Evolutionary conservation across 2,329 filamentous ascomycete species (phyloP).

Genomic region (Cercospora sesami): DNA sequence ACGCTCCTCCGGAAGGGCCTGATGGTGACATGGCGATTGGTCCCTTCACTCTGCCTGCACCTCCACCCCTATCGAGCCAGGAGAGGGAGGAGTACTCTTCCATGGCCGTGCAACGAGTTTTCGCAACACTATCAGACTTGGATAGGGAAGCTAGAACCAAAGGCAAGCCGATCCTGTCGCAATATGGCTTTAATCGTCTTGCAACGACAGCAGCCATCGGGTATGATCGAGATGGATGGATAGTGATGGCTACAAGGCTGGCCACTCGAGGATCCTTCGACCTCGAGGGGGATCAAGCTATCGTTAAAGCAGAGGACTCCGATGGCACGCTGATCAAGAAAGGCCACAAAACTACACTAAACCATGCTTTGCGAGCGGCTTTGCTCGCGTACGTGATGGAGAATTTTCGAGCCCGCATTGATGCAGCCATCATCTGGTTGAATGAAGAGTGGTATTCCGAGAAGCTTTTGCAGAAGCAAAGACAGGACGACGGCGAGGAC

Average conservation of each 20-base stretch:
- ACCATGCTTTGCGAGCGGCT: conserved; percentile 72
- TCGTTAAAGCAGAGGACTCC: conserved; percentile 39
- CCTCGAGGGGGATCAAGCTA: conserved; percentile 55
- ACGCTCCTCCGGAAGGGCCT: conserved; percentile 53
- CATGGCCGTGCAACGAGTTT: conserved; percentile 72
- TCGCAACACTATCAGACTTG: conserved; percentile 71
- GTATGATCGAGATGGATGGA: conserved; percentile 85
- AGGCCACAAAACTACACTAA: conserved; percentile 50
- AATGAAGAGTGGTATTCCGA: conserved; percentile 99
- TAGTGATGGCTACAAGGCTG: conserved; percentile 80
- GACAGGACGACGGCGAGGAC: conserved; percentile 18
- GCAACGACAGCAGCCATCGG: conserved; percentile 65
- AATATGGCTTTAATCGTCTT: conserved; percentile 75
- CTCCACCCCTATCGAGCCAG: conserved; percentile 69
- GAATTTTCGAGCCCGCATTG: conserved; percentile 86
- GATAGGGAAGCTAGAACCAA: conserved; percentile 68
- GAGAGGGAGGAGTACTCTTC: conserved; percentile 73
- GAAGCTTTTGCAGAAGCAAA: conserved; percentile 54
- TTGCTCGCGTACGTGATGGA: conserved; percentile 85
- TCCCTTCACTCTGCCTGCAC: conserved; percentile 76
- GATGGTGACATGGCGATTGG: conserved; percentile 59
- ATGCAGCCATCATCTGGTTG: conserved; percentile 88
- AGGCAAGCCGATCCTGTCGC: conserved; percentile 36
- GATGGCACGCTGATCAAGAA: conserved; percentile 23
- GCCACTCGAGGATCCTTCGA: conserved; percentile 76